Evolutionary conservation across 169 alveolate genomes (phyloP), one percentile per base, ranked within the genome.

Genomic region (Amoebophrya sp.): DNA sequence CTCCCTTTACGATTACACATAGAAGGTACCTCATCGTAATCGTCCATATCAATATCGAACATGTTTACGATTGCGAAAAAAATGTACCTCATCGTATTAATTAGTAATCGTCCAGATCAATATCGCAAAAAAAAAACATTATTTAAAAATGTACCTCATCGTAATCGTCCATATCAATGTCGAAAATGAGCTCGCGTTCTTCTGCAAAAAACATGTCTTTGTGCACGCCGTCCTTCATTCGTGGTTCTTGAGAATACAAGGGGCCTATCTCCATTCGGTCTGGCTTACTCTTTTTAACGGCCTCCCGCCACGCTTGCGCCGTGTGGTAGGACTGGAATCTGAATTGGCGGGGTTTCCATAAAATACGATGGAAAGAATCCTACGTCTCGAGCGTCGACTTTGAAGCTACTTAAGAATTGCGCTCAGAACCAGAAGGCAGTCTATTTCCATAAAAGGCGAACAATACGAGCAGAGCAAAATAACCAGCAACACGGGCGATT

Each of bases 141-240:
- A 12, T 47, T 18, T 47, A 47, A 47, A 47, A 47, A 47, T 47
- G 6, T 18, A 47, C 65, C 65, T 98, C 98, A 94, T 99, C 99
- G 95, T 99, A 99, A 94, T 98, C 99, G 94, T 98, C 97, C 99
- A 99, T 98, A 96, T 99, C 99, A 89, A 99, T 99, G 96, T 47
- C 65, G 18, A 47, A 47, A 18, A 47, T 47, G 65, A 47, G 65
- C 65, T 47, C 65, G 29, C 65, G 6, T 47, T 47, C 65, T 47
- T 6, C 18, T 18, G 65, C 29, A 18, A 12, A 47, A 18, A 47
- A 47, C 65, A 47, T 47, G 65, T 47, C 65, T 47, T 47, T 47
- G 65, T 47, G 65, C 18, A 47, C 18, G 6, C 65, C 65, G 65
- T 47, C 65, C 65, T 47, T 47, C 18, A 18, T 47, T 47, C 65